Percentiles rank a stretch among this genome's conserved stretches.
phyloP scores from a whole-genome alignment of 441 rosid species.

The Brassica balearica region DNA sequence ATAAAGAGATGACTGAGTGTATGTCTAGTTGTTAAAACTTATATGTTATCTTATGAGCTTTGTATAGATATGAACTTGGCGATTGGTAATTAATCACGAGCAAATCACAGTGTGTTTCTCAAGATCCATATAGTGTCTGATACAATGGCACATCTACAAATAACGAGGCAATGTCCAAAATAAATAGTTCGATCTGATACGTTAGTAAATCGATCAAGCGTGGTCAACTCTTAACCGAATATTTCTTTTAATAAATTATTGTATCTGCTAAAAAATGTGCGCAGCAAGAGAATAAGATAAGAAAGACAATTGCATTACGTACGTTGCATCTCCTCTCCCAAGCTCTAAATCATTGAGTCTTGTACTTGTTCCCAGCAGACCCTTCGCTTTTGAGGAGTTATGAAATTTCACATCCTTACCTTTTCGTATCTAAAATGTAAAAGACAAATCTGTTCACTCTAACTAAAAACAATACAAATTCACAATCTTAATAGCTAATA shows the following conservation, averaged over 20 bases:
- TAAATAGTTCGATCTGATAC: neutral
- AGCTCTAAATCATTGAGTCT: neutral
- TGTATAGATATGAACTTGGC: neutral
- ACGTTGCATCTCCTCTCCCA: neutral
- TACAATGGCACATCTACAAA: neutral
- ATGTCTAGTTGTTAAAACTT: neutral
- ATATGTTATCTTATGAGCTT: neutral
- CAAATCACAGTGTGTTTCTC: neutral
- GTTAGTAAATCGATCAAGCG: neutral
- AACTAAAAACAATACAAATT: neutral
- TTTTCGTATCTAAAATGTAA: neutral
- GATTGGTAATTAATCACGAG: neutral
- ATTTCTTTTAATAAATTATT: neutral
- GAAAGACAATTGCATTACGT: neutral
- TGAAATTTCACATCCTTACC: neutral
- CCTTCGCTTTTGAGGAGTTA: conserved; percentile 2
- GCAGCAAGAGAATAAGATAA: neutral
- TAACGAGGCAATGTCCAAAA: neutral
- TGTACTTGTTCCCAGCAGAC: neutral
- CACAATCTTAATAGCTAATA: neutral
- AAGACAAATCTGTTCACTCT: neutral
- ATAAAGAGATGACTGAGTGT: neutral
- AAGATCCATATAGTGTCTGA: neutral
- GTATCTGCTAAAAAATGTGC: neutral
- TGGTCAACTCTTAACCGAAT: neutral